These are phyloP conservation scores for Cladosporium sp. DNA, from an alignment of 2,329 filamentous ascomycete genomes.

Conservation along the genomic window DNA sequence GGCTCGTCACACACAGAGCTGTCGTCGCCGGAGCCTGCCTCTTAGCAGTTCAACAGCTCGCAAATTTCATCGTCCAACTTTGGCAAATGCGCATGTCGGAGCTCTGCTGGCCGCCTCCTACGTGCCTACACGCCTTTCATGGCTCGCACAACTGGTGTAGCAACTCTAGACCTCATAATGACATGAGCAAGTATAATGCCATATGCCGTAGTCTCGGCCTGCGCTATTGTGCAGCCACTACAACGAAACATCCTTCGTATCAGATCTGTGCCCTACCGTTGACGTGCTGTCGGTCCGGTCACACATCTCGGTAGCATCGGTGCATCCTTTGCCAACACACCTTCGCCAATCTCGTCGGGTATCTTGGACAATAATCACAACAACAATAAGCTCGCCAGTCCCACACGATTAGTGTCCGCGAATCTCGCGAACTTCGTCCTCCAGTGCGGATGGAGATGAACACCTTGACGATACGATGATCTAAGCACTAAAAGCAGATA, in stretches of 20 bases:
- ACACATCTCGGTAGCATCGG: background rate
- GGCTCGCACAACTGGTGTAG: background rate
- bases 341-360: background rate
- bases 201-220: background rate
- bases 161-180: background rate
- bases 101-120: background rate
- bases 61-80: background rate
- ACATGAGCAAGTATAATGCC: background rate
- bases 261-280: background rate
- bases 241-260: background rate
- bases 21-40: background rate
- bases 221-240: background rate
- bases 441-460: background rate
- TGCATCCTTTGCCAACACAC: background rate
- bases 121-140: background rate
- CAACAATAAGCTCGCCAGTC: background rate
- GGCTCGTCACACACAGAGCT: slow-evolving; percentile 3
- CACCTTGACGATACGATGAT: slow-evolving; percentile 11
- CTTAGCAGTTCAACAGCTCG: background rate
- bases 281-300: background rate
- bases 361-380: too few species aligned
- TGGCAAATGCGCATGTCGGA: background rate
- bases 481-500: background rate
- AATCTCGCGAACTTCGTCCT: background rate
- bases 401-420: slow-evolving; percentile 1